Evolutionary conservation across 2,329 filamentous ascomycete genomes (phyloP), one percentile per base, ranked within the genome.

Genomic region (Thelonectria rubi): DNA sequence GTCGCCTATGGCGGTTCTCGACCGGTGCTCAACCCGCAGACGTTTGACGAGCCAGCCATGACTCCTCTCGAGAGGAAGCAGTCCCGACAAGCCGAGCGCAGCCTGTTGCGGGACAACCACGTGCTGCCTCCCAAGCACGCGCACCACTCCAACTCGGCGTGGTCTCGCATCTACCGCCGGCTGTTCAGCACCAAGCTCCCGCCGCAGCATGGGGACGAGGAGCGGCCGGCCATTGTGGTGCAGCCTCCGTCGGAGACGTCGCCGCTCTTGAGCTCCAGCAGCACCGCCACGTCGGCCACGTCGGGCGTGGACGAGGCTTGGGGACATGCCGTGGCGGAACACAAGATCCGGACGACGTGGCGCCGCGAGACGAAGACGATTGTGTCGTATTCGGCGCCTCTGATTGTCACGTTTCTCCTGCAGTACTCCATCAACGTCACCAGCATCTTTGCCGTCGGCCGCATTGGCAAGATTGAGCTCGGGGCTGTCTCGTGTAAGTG

Each of bases 291-390:
- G 78, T 57, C 58, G 3, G 79, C 80, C 11, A 79, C 81, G 20
- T 79, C 80, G 58, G 81, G 82, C 5, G 86, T 94, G 52, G 86
- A 90, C 68, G 84, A 88, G 70, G 90, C 92, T 73, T 97, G 93
- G 93, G 90, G 94, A 64, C 91, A 93, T 64, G 94, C 94, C 0
- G 91, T 97, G 11, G 85, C 87, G 1, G 86, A 90, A 0, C 93
- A 93, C 11, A 86, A 88, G 72, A 94, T 98, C 66, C 89, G 90
- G 55, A 97, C 94, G 5, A 96, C 93, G 5, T 98, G 94, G 93
- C 89, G 91, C 76, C 88, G 94, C 64, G 94, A 98, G 81, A 84
- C 91, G 43, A 93, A 94, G 79, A 93, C 93, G 1, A 84, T 98
- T 42, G 80, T 84, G 30, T 82, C 84, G 64, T 94, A 94, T 74